A percentile compares a stretch with the other conserved stretches of the same genome.
These are phyloP conservation scores for Thamnidium elegans DNA, from an alignment of 192 early-diverging fungal genomes.

Conservation along the genomic window DNA sequence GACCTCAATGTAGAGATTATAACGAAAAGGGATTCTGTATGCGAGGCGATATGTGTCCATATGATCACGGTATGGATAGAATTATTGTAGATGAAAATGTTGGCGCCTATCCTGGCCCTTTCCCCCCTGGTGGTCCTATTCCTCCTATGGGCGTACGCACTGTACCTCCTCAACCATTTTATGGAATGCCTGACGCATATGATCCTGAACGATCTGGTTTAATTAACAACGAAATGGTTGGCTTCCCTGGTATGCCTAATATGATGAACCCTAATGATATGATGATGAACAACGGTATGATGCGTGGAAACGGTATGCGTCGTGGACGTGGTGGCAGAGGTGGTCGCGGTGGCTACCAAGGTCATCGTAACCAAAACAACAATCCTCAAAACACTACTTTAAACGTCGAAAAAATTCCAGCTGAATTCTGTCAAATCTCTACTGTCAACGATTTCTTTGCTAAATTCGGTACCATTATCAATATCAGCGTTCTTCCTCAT, in stretches of 20 bases:
- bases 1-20: slow-evolving; percentile 69
- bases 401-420: slow-evolving; percentile 76
- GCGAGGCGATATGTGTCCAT: slow-evolving; percentile 78
- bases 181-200: slow-evolving; percentile 44
- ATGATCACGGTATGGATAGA: slow-evolving; percentile 69
- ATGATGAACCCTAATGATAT: slow-evolving; percentile 8
- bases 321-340: slow-evolving; percentile 51
- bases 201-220: slow-evolving; percentile 51
- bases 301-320: slow-evolving; percentile 1
- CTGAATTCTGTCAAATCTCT: slow-evolving; percentile 61
- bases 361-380: slow-evolving; percentile 15
- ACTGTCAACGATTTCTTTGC: slow-evolving; percentile 78
- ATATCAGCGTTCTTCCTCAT: slow-evolving; percentile 63
- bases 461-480: slow-evolving; percentile 71
- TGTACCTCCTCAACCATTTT: slow-evolving; percentile 40
- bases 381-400: slow-evolving; percentile 49
- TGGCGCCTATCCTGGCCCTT: slow-evolving; percentile 29
- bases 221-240: not conserved
- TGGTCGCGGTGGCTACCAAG: slow-evolving; percentile 41
- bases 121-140: slow-evolving; percentile 35
- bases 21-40: slow-evolving; percentile 78
- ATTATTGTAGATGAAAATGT: slow-evolving; percentile 63
- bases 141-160: slow-evolving; percentile 32
- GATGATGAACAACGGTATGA: slow-evolving; percentile 13
- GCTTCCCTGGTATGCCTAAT: slow-evolving; percentile 7